Base-by-base conservation (phyloP, 257 asterid species). In the Fraxinus anomala region DNA sequence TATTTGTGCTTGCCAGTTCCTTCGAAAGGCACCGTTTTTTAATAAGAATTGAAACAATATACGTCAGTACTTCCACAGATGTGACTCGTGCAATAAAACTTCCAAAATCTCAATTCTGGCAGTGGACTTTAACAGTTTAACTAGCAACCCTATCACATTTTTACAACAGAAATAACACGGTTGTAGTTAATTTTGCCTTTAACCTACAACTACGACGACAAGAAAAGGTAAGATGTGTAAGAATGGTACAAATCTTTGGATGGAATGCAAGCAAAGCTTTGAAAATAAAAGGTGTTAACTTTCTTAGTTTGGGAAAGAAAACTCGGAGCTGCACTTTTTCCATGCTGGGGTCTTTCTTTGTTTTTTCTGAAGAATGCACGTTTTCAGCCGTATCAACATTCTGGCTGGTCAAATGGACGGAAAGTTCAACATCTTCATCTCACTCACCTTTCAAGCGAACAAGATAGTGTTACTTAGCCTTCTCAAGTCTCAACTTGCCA, bases 1-100 rank as follows among this genome's bases (percentile, higher is more conserved):
- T 95, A 95, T 83, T 95, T 95, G 89, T 95, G 99, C 86, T 86
- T 95, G 73, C 97, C 99, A 0, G 93, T 79, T 75, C 99, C 99
- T 80, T 87, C 91, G 39, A 90, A 78, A 69, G 98, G 96, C 74
- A 95, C 40, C 61, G 91, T 74, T 85, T 88, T 95, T 68, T 16
- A 73, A 80, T 3, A 80, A 37, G 80, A 31, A 81, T 31, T 9
- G 56, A 26, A 67, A 78, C 77, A 21, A 23, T 49, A 40, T 24
- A 21, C 19, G 71, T 78, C 80, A 80, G 77, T 74, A 78, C 19
- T 67, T 26, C 24, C 76, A 79, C 59, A 76, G 54, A 26, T 37
- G 72, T 9, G 13, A 54, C 31, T n/a, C 42, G 30, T 37, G 56
- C 72, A 70, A 69, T 23, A 47, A 42, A 23, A 75, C 34, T 54